Conservation (phyloP, 495 filamentous ascomycete genomes). For the Neurospora sp. region DNA sequence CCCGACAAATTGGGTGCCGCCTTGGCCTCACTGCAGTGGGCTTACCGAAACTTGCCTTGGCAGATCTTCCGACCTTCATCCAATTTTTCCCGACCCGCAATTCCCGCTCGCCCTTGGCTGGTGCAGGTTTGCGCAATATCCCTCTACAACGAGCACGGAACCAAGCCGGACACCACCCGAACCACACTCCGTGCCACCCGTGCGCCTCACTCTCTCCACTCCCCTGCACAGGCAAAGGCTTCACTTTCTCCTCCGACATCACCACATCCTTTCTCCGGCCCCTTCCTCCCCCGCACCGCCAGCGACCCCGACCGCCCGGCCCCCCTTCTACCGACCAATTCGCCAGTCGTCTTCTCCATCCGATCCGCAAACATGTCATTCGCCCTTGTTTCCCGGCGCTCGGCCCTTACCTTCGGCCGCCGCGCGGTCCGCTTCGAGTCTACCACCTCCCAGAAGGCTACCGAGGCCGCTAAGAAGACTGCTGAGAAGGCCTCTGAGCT, state of each 20-base stretch:
- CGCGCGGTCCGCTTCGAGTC: constrained; percentile 40
- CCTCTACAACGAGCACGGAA: constrained; percentile 1
- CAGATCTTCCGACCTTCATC: constrained; percentile 26
- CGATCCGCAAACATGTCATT: constrained; percentile 18
- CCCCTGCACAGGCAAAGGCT: background rate
- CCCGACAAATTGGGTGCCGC: background rate
- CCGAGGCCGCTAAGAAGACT: constrained; percentile 55
- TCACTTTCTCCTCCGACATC: background rate
- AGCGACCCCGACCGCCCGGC: constrained; percentile 2
- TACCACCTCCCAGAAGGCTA: constrained; percentile 45
- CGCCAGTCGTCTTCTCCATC: background rate
- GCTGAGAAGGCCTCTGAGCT: constrained; percentile 52
- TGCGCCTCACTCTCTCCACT: background rate
- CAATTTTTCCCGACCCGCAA: constrained; percentile 18
- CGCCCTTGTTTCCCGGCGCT: constrained; percentile 21
- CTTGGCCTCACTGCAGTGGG: background rate
- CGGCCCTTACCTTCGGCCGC: constrained; percentile 30
- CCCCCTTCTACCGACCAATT: background rate
- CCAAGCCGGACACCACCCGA: background rate
- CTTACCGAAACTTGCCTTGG: constrained; percentile 15
- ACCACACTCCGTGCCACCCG: background rate
- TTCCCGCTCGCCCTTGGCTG: constrained; percentile 1
- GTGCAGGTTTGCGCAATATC: constrained; percentile 19
- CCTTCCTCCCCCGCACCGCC: constrained; percentile 4
- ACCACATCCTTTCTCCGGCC: constrained; percentile 6